phyloP scores from a whole-genome alignment of 768 basidiomycete genomes.

The Mycena pura region DNA sequence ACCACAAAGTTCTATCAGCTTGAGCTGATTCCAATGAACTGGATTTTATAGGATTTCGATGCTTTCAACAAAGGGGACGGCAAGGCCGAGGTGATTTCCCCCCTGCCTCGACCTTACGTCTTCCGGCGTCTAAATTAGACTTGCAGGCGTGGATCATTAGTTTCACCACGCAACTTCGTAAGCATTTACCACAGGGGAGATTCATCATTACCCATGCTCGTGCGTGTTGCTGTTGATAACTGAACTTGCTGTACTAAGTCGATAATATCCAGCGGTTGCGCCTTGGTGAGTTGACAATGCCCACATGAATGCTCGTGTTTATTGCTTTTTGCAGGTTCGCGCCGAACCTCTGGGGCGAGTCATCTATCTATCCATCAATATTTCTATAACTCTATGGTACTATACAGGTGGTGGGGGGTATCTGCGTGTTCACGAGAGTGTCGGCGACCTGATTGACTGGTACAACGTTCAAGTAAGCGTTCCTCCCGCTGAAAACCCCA shows the following conservation, averaged over 20 bases:
- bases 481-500: slow-evolving; percentile 25
- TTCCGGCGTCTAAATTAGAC: neutral
- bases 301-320: too few species aligned
- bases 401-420: slow-evolving; percentile 65
- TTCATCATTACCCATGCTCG: slow-evolving; percentile 65
- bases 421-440: slow-evolving; percentile 55
- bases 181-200: slow-evolving; percentile 51
- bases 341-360: too few species aligned
- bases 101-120: neutral
- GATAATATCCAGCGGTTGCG: slow-evolving; percentile 47
- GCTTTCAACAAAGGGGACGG: slow-evolving; percentile 39
- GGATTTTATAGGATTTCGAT: slow-evolving; percentile 56
- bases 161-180: slow-evolving; percentile 58
- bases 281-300: too few species aligned
- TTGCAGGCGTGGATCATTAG: slow-evolving; percentile 47
- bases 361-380: too few species aligned
- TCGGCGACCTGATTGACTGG: slow-evolving; percentile 70
- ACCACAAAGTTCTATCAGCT: neutral
- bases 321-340: too few species aligned
- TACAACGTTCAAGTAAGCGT: slow-evolving; percentile 58
- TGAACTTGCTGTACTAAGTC: neutral
- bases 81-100: neutral
- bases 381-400: too few species aligned
- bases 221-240: slow-evolving; percentile 35
- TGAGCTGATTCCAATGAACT: neutral